phyloP scores from a whole-genome alignment of 371 early-diverging fungal genomes.

The Vairimorpha apis region DNA sequence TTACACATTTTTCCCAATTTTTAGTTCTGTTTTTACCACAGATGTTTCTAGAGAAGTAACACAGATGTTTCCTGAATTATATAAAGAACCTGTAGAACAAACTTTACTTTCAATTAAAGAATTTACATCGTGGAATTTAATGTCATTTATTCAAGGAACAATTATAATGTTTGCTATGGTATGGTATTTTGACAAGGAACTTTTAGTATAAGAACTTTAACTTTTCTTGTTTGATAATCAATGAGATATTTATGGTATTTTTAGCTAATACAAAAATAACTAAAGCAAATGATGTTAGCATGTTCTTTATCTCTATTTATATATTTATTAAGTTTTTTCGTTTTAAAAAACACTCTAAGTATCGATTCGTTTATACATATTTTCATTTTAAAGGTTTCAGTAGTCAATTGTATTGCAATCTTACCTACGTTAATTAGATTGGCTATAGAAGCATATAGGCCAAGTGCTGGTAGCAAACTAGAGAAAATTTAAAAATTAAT shows the following conservation, averaged over 20 bases:
- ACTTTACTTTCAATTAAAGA: conserved; percentile 78
- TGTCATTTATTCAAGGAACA: conserved; percentile 90
- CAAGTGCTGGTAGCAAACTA: conserved; percentile 20
- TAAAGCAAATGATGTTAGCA: conserved; percentile 39
- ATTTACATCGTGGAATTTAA: conserved; percentile 83
- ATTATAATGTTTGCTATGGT: conserved; percentile 81
- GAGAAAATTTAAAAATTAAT: too few relatives aligned
- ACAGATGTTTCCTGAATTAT: conserved; percentile 86
- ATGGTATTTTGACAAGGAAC: conserved; percentile 82
- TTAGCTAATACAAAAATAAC: conserved; percentile 66
- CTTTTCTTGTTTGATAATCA: conserved; percentile 86
- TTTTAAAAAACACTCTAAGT: conserved; percentile 33
- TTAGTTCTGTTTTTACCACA: conserved; percentile 79
- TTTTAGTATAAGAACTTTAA: conserved; percentile 87
- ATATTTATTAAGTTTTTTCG: conserved; percentile 49
- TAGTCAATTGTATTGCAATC: conserved; percentile 29
- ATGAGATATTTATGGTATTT: conserved; percentile 94
- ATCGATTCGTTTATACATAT: conserved; percentile 7
- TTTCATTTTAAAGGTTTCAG: conserved; percentile 20
- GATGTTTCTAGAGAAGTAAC: conserved; percentile 84
- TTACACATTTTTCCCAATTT: conserved; percentile 92
- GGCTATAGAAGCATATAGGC: background rate
- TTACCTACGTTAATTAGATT: conserved; percentile 12
- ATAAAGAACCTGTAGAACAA: conserved; percentile 85
- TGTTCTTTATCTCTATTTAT: conserved; percentile 47